Evolutionary conservation across 2,329 filamentous ascomycete species (phyloP).

Genomic region (Fragosphaeria purpurea): DNA sequence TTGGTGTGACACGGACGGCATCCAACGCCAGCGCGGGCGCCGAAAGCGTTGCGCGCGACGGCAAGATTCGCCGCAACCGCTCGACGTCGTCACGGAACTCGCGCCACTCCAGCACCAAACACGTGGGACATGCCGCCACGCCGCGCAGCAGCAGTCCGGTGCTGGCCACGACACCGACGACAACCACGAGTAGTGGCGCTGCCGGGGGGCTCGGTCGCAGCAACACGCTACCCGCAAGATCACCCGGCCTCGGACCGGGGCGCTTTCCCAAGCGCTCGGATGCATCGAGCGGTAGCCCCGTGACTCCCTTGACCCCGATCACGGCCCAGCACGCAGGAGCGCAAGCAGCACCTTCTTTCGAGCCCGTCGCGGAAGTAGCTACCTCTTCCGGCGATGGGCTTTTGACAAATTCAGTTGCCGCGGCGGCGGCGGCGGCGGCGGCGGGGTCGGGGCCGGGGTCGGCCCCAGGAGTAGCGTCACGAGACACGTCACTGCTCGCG

Average conservation of each 20-base stretch:
- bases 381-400: constrained; percentile 21
- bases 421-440: background rate
- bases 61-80: constrained; percentile 72
- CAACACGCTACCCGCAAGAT: constrained; percentile 87
- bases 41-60: constrained; percentile 75
- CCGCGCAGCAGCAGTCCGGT: constrained; percentile 57
- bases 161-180: constrained; percentile 44
- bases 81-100: constrained; percentile 89
- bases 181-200: constrained; percentile 13
- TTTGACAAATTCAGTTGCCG: background rate
- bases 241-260: constrained; percentile 57
- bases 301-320: constrained; percentile 26
- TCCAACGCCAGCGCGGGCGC: constrained; percentile 85
- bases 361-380: constrained; percentile 27
- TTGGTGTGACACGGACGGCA: constrained; percentile 58
- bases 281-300: constrained; percentile 18
- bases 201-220: constrained; percentile 50
- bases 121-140: constrained; percentile 51
- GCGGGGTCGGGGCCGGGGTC: constrained; percentile 3
- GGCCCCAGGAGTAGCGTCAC: background rate
- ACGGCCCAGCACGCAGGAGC: constrained; percentile 32
- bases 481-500: too few relatives aligned
- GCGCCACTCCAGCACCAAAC: constrained; percentile 48
- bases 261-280: constrained; percentile 45
- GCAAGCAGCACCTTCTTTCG: constrained; percentile 32